Conservation (phyloP, 306 rosid genomes). For the Quercus wislizeni region DNA sequence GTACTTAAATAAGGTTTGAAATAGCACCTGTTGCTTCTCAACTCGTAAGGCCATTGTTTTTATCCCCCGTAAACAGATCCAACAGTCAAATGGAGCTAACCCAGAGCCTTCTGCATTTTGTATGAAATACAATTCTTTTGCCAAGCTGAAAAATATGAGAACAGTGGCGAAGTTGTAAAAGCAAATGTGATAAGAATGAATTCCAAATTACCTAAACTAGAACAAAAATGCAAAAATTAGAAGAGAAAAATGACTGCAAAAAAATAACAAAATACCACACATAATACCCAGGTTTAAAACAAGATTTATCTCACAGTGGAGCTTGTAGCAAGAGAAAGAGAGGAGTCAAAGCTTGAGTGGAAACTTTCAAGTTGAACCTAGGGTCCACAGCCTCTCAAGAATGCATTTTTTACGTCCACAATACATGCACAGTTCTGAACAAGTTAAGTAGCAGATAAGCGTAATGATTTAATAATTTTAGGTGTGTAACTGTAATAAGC, state of each 20-base stretch:
- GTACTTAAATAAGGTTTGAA: slow-evolving; percentile 25
- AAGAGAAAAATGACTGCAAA: neutral
- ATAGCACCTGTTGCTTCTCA: slow-evolving; percentile 88
- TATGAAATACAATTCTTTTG: slow-evolving; percentile 74
- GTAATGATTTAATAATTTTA: neutral
- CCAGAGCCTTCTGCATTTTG: slow-evolving; percentile 95
- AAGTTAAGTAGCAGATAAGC: neutral
- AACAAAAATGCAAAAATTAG: neutral
- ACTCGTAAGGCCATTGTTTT: slow-evolving; percentile 90
- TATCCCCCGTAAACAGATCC: slow-evolving; percentile 82
- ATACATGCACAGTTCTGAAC: neutral
- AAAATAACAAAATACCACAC: neutral
- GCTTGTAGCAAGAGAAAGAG: neutral
- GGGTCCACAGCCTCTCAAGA: neutral
- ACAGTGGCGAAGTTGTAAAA: slow-evolving; percentile 4
- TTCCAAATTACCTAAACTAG: neutral
- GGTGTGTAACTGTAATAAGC: neutral
- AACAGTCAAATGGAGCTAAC: slow-evolving; percentile 90
- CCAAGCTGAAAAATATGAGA: slow-evolving; percentile 52
- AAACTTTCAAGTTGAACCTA: neutral
- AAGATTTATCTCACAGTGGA: neutral
- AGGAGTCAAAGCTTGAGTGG: neutral
- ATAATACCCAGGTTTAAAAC: slow-evolving; percentile 8
- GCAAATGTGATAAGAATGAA: neutral
- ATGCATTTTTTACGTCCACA: neutral